Percentiles rank a stretch among this genome's conserved stretches.
Conservation (phyloP, 2,329 filamentous ascomycete species). For the Stachybotrys elegans region DNA sequence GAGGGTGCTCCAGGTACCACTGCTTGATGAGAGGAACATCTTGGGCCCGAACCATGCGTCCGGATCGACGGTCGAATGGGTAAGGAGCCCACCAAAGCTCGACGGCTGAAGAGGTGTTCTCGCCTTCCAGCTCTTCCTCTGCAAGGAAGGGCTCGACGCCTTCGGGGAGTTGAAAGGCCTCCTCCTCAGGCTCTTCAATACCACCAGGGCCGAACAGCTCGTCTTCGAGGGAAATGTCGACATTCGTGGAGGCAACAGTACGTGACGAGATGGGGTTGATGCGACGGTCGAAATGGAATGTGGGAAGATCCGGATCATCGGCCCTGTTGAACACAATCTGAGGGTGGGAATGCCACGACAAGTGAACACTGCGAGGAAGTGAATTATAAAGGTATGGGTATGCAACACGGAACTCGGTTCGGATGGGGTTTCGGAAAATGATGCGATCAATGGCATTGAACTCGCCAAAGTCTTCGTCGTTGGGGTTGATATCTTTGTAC, state of each 20-base stretch:
- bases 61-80: slow-evolving; percentile 90
- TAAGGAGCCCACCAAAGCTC: slow-evolving; percentile 97
- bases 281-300: slow-evolving; percentile 96
- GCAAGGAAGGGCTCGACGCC: slow-evolving; percentile 82
- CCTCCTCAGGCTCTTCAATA: slow-evolving; percentile 69
- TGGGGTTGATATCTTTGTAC: slow-evolving; percentile 98
- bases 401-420: slow-evolving; percentile 91
- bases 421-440: slow-evolving; percentile 92
- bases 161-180: slow-evolving; percentile 76
- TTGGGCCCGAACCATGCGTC: slow-evolving; percentile 92
- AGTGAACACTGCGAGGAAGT: slow-evolving; percentile 84
- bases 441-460: slow-evolving; percentile 99
- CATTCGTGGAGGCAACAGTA: slow-evolving; percentile 88
- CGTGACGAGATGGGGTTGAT: slow-evolving; percentile 97
- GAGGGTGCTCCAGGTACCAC: slow-evolving; percentile 96
- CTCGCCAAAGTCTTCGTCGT: slow-evolving; percentile 98
- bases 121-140: slow-evolving; percentile 83
- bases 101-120: slow-evolving; percentile 86
- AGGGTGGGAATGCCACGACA: slow-evolving; percentile 90
- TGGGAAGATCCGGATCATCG: slow-evolving; percentile 83
- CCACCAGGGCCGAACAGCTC: slow-evolving; percentile 82
- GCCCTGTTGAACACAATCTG: slow-evolving; percentile 87
- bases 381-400: slow-evolving; percentile 97
- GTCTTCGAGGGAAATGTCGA: slow-evolving; percentile 89
- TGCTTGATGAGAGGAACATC: slow-evolving; percentile 97